Percentiles rank a stretch among this genome's conserved stretches.
Conservation (phyloP, 192 early-diverging fungal species). For the Gonapodya prolifera region DNA sequence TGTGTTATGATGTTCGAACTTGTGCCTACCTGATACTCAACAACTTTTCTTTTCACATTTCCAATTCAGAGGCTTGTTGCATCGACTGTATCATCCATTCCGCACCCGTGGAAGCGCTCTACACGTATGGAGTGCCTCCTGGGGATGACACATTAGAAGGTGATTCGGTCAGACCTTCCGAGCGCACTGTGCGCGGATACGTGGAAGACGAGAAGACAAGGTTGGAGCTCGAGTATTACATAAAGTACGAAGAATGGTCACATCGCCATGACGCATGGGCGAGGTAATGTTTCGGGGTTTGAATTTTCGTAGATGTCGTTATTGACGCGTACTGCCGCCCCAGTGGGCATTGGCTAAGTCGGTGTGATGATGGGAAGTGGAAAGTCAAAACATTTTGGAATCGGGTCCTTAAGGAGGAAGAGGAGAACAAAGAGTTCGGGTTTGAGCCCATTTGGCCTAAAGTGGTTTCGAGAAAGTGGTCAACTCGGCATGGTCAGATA, state of each 20-base stretch:
- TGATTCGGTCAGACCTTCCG: neutral
- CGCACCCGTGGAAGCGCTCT: conserved; percentile 15
- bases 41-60: too few species aligned
- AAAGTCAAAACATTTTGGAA: conserved; percentile 16
- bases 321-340: conserved; percentile 11
- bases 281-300: neutral
- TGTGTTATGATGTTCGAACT: too few species aligned
- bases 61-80: conserved; percentile 9
- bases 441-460: conserved; percentile 11
- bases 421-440: neutral
- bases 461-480: conserved; percentile 17
- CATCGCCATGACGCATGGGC: conserved; percentile 24
- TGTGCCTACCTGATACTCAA: too few species aligned
- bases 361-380: conserved; percentile 2
- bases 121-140: conserved; percentile 17
- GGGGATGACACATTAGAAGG: neutral
- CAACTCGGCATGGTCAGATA: conserved; percentile 6
- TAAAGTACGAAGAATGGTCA: conserved; percentile 23
- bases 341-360: conserved; percentile 22
- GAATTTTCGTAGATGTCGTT: neutral
- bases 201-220: neutral
- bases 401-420: conserved; percentile 11
- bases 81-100: conserved; percentile 24
- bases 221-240: conserved; percentile 19
- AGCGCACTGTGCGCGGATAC: neutral